Base-by-base conservation (phyloP, 805 yeast species). In the Pichia nanzhaoensis region DNA sequence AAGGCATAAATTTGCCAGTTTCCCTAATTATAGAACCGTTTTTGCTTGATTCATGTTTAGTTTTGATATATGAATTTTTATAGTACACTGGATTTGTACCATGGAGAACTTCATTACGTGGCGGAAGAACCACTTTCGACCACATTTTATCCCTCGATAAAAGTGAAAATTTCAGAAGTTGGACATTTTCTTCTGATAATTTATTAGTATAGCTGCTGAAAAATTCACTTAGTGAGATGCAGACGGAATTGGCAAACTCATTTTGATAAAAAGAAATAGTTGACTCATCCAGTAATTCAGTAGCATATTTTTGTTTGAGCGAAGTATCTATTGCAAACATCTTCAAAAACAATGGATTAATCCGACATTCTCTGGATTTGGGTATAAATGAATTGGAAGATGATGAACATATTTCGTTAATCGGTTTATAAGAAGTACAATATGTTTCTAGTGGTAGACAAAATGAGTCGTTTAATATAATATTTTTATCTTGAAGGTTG, bases 91-190 rank as follows among this genome's bases (percentile, higher is more conserved):
- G 3, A 31, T 17, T 37, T 14, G 21, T 21, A 2, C 37, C 20
- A 18, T 30, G 17, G 2, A 36, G 13, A 14, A 45, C 17, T 38
- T 78, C 84, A 1, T 50, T 46, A 37, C 82, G 63, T 20, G 83
- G 81, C 4, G 74, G 71, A 28, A 79, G 56, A 5, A 78, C 66
- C 14, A 78, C 79, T 41, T 66, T 68, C 32, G 67, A 65, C 81
- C 81, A 77, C 38, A 78, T 58, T 54, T 75, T 71, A 37, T 75
- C 77, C 44, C 77, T 62, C 3, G 77, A 67, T 16, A 67, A 45
- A 8, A 66, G 55, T 1, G 75, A 74, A 19, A 76, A 52, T 39
- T 63, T 67, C 4, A 65, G 35, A 12, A 7, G 28, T 24, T 24
- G 28, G 28, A 39, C 43, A 44, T 48, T n/a, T 48, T 44, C 16